These are phyloP conservation scores for Kwoniella botswanensis DNA, from an alignment of 768 basidiomycete species.

Conservation along the genomic window DNA sequence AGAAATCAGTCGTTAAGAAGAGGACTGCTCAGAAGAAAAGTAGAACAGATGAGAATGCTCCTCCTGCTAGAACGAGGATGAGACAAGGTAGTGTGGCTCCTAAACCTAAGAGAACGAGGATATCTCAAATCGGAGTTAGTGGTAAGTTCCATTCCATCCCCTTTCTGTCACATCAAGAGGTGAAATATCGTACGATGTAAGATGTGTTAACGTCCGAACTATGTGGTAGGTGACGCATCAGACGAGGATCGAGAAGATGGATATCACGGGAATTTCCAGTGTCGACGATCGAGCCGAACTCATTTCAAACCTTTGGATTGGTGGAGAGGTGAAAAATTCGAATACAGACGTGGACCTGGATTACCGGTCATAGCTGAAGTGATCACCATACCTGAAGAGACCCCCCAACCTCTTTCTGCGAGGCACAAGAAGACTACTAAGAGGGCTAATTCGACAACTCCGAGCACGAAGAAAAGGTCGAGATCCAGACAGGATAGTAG, in stretches of 20 bases:
- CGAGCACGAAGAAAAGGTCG: conserved; percentile 6
- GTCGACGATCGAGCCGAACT: conserved; percentile 73
- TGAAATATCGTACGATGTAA: too few relatives aligned
- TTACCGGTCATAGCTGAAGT: conserved; percentile 71
- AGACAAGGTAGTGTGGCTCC: conserved; percentile 17
- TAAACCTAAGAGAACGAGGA: conserved; percentile 27
- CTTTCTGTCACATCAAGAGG: too few relatives aligned
- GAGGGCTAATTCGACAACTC: conserved; percentile 7
- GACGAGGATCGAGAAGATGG: conserved; percentile 34
- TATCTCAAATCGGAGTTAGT: conserved; percentile 26
- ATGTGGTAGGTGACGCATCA: not conserved
- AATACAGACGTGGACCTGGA: conserved; percentile 70
- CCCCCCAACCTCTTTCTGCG: conserved; percentile 62
- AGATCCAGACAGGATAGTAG: conserved; percentile 23
- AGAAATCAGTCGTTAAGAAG: conserved; percentile 12
- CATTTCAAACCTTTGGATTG: conserved; percentile 78
- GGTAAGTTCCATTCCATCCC: not conserved
- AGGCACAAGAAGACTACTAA: conserved; percentile 25
- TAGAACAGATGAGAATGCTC: conserved; percentile 11
- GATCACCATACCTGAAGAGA: conserved; percentile 65
- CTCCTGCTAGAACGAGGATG: conserved; percentile 8
- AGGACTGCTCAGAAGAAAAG: conserved; percentile 13
- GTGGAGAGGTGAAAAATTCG: conserved; percentile 90
- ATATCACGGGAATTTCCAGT: conserved; percentile 59
- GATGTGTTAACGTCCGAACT: too few relatives aligned